Base-by-base conservation (phyloP, 2,329 filamentous ascomycete genomes). In the Botrytis pseudocinerea region DNA sequence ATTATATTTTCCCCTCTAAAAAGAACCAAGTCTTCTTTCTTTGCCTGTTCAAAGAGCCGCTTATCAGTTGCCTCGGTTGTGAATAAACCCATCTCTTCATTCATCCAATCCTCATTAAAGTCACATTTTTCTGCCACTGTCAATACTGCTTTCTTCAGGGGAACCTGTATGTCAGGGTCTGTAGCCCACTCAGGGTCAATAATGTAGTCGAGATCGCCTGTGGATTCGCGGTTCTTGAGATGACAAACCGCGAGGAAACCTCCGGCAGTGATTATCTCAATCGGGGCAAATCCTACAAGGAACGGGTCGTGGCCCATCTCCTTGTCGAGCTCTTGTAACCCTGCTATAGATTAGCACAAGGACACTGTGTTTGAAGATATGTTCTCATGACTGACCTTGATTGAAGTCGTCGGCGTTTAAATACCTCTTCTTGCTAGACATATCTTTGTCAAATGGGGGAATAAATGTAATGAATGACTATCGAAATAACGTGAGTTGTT, bases 201-300 rank as follows among this genome's bases (percentile, higher is more conserved):
- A 12, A 64, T 64, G 2, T 71, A 71, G 22, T 64, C 44, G 18
- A 71, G 60, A 4, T 70, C 51, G 5, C 40, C 69, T 0, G 44
- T 71, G 0, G 60, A 6, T 6, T 63, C 28, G 59, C 44, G 59
- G n/a, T 25, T 57, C 14, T 54, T 71, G 14, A 64, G 44, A 28
- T 71, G 42, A 3, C 35, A 61, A 3, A 70, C 40, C 3, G 68
- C 51, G n/a, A 70, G 68, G 54, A 70, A 70, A 8, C 68, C 68
- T 25, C 68, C 68, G 9, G 60, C 57, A 28, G 44, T 70, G 38
- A 70, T 14, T 16, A 70, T 10, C 22, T 70, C 60, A 28, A 62
- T 70, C 22, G 57, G 57, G 40, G 68, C 57, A 48, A 70, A 70
- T 28, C 10, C 68, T 7, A n/a, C 9, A 28, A 70, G 68, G 18